Evolutionary conservation across 1,139 yeast species (phyloP), one percentile per base, ranked within the genome.

Genomic region (Debaryomyces robertsiae): DNA sequence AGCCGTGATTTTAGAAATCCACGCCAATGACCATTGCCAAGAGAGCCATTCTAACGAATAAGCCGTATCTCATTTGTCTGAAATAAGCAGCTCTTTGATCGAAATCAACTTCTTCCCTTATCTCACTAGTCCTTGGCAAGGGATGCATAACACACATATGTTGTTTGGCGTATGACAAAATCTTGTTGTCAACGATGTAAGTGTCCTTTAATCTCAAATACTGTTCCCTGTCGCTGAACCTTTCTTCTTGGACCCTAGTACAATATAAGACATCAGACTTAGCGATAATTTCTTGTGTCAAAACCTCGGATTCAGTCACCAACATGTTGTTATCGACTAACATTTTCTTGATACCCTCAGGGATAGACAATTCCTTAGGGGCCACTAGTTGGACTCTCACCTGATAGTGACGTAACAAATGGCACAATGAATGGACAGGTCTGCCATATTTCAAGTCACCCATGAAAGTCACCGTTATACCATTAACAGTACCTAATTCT

Each of bases 141-240:
- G 99, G 99, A 66, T 94, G 99, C 95, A 94, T 85, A 49, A 94
- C 86, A 67, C 96, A 90, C 98, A 93, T 93, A 70, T 93, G 97
- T 67, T 89, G 90, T 74, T 94, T 94, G 55, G 98, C 98, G 63
- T 85, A 82, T 38, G 90, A 78, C 63, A 94, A 78, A 50, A 93
- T 86, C 70, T 79, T 84, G 79, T 93, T 91, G 72, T 93, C 96
- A 50, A 94, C 95, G 59, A 89, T 79, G 68, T 90, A 94, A 23
- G 88, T 77, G 64, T 93, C 95, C 79, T 90, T 93, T 65, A 93
- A 81, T 60, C 93, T 79, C 63, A 85, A 84, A 71, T 89, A 94
- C 63, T 89, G 87, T 38, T 73, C 82, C 56, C 68, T 73, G 63
- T 84, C 83, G 41, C 75, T 71, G 63, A 94, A 94, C 69, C 99